These are phyloP conservation scores for Lycium ferocissimum DNA, from an alignment of 257 asterid species.

Conservation along the genomic window DNA sequence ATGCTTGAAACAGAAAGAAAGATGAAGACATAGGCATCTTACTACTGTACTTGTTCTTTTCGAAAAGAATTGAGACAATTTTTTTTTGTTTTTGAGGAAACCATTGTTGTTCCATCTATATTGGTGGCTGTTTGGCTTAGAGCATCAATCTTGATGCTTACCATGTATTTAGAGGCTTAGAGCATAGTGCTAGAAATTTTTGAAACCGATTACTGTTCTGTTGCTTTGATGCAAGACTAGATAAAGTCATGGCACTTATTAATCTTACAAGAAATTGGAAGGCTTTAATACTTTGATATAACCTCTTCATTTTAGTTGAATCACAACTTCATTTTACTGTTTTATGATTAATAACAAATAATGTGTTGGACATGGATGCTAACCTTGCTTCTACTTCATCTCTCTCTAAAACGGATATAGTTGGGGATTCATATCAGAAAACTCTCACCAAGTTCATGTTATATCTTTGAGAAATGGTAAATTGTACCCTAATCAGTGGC, in stretches of 20 bases:
- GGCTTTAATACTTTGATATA: background rate
- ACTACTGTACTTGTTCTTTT: background rate
- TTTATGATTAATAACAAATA: background rate
- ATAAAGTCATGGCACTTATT: background rate
- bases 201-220: background rate
- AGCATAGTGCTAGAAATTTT: background rate
- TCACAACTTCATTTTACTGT: background rate
- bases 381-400: background rate
- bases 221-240: background rate
- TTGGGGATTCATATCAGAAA: background rate
- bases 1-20: background rate
- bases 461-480: background rate
- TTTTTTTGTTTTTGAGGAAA: background rate
- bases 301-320: background rate
- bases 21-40: background rate
- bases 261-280: background rate
- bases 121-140: background rate
- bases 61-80: background rate
- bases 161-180: conserved; percentile 10
- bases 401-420: background rate
- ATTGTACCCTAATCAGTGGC: background rate
- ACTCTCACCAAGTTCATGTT: background rate
- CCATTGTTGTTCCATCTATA: background rate
- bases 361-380: background rate
- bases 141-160: background rate